Conservation (phyloP, 2,329 filamentous ascomycete genomes). For the Verticillium nonalfalfae region DNA sequence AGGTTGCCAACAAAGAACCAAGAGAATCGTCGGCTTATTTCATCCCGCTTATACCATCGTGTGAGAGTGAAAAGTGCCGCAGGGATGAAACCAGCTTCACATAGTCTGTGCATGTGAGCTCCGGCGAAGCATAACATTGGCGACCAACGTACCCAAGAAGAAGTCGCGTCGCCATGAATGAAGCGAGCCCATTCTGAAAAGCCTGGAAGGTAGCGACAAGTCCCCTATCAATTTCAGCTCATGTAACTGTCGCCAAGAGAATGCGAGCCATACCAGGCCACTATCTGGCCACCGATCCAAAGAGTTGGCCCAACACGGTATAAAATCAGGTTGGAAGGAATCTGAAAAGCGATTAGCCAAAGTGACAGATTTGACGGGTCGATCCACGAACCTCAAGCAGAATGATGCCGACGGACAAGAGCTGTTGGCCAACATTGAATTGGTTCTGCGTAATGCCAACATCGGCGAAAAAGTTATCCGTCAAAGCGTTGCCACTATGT, state of each 20-base stretch:
- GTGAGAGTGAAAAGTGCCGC: slow-evolving; percentile 40
- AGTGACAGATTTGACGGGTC: background rate
- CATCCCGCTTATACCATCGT: slow-evolving; percentile 37
- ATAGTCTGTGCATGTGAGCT: background rate
- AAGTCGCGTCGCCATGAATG: slow-evolving; percentile 30
- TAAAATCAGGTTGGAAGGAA: slow-evolving; percentile 41
- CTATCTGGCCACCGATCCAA: slow-evolving; percentile 37
- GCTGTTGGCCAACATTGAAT: slow-evolving; percentile 44
- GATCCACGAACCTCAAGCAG: slow-evolving; percentile 24
- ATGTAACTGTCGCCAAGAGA: slow-evolving; percentile 1
- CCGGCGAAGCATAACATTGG: too few relatives aligned
- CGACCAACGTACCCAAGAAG: slow-evolving; percentile 15
- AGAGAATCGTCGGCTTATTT: slow-evolving; percentile 37
- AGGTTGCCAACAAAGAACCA: slow-evolving; percentile 40
- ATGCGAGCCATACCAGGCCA: slow-evolving; percentile 28
- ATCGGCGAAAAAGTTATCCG: slow-evolving; percentile 34
- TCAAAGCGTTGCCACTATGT: slow-evolving; percentile 9
- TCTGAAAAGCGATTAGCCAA: slow-evolving; percentile 12
- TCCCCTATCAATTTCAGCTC: slow-evolving; percentile 18
- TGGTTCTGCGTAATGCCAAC: slow-evolving; percentile 42
- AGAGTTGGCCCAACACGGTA: slow-evolving; percentile 36
- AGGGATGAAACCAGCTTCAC: slow-evolving; percentile 37
- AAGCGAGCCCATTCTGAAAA: slow-evolving; percentile 23
- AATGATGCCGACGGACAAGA: slow-evolving; percentile 42
- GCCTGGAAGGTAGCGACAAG: slow-evolving; percentile 27